A percentile compares a stretch with the other conserved stretches of the same genome.
These are phyloP conservation scores for Geum urbanum DNA, from an alignment of 306 rosid species.

Conservation along the genomic window DNA sequence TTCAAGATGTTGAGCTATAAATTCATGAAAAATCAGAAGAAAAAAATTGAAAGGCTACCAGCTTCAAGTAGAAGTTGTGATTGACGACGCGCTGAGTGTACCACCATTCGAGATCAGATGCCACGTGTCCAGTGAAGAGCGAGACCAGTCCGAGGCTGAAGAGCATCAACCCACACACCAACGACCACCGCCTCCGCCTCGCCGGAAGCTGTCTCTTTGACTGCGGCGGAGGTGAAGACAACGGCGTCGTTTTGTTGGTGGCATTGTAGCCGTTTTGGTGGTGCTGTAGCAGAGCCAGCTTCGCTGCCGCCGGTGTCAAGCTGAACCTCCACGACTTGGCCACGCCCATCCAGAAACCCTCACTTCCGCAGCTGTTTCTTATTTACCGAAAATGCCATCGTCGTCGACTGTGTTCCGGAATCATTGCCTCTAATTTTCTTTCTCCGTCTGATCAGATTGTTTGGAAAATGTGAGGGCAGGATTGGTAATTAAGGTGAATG, in stretches of 20 bases:
- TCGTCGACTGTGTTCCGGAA: neutral
- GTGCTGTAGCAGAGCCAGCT: constrained; percentile 59
- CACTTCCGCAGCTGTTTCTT: neutral
- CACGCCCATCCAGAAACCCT: constrained; percentile 43
- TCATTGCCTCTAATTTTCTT: neutral
- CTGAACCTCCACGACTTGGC: constrained; percentile 54
- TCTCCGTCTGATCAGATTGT: constrained; percentile 2
- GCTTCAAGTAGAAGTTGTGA: constrained; percentile 48
- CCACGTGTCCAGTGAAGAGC: constrained; percentile 84
- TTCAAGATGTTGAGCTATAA: neutral
- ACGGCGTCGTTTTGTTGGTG: constrained; percentile 11
- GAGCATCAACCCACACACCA: constrained; percentile 81
- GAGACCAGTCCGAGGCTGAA: constrained; percentile 83
- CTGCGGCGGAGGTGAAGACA: constrained; percentile 27
- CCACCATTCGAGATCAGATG: constrained; percentile 97
- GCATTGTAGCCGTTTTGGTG: constrained; percentile 21
- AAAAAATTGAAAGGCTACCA: constrained; percentile 27
- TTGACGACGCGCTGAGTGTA: constrained; percentile 70
- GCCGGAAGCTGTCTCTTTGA: constrained; percentile 28
- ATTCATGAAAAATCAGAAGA: neutral
- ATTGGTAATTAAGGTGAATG: neutral
- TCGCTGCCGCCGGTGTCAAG: constrained; percentile 51
- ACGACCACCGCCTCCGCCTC: constrained; percentile 49
- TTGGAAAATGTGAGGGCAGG: neutral
- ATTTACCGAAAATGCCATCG: constrained; percentile 25